Evolutionary conservation across 1,284 basidiomycete genomes (phyloP), one percentile per base, ranked within the genome.

Genomic region (Pseudozyma flocculosa): DNA sequence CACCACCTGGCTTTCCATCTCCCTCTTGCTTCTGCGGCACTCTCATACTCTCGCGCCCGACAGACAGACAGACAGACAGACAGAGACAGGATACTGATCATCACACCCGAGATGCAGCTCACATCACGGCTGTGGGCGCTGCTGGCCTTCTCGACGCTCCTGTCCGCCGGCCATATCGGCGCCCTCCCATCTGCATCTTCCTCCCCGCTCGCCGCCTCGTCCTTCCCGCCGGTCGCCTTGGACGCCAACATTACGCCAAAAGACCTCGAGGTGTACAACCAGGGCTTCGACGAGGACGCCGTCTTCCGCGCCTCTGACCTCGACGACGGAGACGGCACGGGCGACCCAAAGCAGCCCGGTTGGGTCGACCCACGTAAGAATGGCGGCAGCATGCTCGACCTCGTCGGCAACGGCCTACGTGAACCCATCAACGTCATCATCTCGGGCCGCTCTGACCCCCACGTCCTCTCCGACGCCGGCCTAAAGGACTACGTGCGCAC

Each of bases 371-470:
- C 73, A 2, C 50, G 58, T 9, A 43, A 44, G 19, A 40, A 64
- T 14, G 59, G 59, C 11, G 73, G 73, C 1, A 70, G 64, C 36
- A 74, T 74, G 72, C 58, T 76, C 39, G 73, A 76, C 43, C 45
- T 22, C 81, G 84, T 48, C 74, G 80, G 32, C 87, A 90, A 18
- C 86, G 89, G 90, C 9, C 84, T 89, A 48, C 89, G 90, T 38
- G 93, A 96, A 80, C 93, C 92, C 3, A 80, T 96, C 51, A 96
- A 97, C 68, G 83, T 85, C 50, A 90, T 96, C 73, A 80, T 96
- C 29, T 87, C 88, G n/a, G 88, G 83, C 22, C 82, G 86, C 40
- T 94, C 91, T 2, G 89, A 92, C 69, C 64, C 82, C 1, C 81
- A 79, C 3, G 87, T 95, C 1, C 82, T 95, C 39, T 83, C 84